Evolutionary conservation across 257 asterid species (phyloP).

Genomic region (Mitragyna speciosa): DNA sequence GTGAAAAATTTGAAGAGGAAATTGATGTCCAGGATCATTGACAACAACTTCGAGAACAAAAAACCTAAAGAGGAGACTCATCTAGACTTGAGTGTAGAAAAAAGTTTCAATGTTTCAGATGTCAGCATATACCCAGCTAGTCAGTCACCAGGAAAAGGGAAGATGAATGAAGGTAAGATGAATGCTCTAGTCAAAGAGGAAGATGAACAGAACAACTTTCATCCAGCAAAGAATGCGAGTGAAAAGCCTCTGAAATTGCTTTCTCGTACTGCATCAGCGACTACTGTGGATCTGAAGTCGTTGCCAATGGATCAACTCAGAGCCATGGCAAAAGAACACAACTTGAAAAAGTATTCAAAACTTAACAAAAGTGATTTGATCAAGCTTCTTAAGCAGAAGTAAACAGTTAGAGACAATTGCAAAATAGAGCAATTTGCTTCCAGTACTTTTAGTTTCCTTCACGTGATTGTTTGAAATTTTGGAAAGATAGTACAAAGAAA

Average conservation of each 20-base stretch:
- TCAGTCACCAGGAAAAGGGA: conserved; percentile 16
- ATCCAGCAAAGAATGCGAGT: neutral
- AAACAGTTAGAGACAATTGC: neutral
- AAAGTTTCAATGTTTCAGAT: conserved; percentile 17
- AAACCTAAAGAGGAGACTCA: neutral
- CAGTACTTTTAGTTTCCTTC: neutral
- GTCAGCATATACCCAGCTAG: conserved; percentile 14
- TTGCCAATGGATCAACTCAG: conserved; percentile 31
- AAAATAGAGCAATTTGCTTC: neutral
- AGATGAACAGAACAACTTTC: neutral
- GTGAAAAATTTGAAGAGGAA: conserved; percentile 16
- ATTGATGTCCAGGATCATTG: conserved; percentile 3
- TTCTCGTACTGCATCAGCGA: neutral
- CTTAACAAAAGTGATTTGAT: conserved; percentile 36
- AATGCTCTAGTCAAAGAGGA: neutral
- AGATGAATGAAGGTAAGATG: neutral
- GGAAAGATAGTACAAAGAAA: neutral
- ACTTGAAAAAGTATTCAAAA: conserved; percentile 26
- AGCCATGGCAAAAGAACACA: conserved; percentile 38
- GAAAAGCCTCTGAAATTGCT: neutral
- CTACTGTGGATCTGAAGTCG: neutral
- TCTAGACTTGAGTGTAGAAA: conserved; percentile 15
- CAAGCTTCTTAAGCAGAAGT: conserved; percentile 16
- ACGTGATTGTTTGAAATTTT: neutral
- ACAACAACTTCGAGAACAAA: conserved; percentile 1